A percentile compares a stretch with the other conserved stretches of the same genome.
These are phyloP conservation scores for Bassia scoparia DNA, from an alignment of 148 eudicot species.

Conservation along the genomic window DNA sequence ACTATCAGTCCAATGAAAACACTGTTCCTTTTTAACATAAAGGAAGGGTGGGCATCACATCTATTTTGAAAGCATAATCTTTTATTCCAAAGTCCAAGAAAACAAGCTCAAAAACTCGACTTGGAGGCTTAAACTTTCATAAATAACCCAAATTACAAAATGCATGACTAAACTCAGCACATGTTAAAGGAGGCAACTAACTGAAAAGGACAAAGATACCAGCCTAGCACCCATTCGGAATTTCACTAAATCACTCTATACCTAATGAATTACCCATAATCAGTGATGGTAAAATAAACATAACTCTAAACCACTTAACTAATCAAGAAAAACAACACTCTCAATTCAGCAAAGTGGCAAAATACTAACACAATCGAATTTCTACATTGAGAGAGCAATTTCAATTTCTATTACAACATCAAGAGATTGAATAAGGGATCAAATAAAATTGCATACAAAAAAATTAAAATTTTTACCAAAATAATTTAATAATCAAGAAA, in stretches of 20 bases:
- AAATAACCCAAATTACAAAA: slow-evolving; percentile 13
- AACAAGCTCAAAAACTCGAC: neutral
- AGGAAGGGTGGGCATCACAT: too few species aligned
- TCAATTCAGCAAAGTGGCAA: neutral
- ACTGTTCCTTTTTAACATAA: too few species aligned
- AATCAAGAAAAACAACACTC: neutral
- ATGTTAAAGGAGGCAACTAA: neutral
- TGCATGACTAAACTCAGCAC: neutral
- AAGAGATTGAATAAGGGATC: too few species aligned
- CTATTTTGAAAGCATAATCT: too few species aligned
- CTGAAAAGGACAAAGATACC: neutral
- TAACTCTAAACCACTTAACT: neutral
- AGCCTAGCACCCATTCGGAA: neutral
- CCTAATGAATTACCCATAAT: neutral
- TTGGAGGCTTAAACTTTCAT: neutral
- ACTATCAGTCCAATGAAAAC: neutral
- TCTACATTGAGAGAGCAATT: too few species aligned
- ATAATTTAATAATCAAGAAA: neutral
- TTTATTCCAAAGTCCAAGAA: neutral
- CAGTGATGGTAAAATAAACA: too few species aligned
- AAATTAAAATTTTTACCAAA: neutral
- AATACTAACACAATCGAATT: neutral
- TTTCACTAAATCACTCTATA: neutral
- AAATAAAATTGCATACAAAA: too few species aligned
- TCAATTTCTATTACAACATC: too few species aligned